phyloP scores from a whole-genome alignment of 768 basidiomycete species.

The Trametes elegans region DNA sequence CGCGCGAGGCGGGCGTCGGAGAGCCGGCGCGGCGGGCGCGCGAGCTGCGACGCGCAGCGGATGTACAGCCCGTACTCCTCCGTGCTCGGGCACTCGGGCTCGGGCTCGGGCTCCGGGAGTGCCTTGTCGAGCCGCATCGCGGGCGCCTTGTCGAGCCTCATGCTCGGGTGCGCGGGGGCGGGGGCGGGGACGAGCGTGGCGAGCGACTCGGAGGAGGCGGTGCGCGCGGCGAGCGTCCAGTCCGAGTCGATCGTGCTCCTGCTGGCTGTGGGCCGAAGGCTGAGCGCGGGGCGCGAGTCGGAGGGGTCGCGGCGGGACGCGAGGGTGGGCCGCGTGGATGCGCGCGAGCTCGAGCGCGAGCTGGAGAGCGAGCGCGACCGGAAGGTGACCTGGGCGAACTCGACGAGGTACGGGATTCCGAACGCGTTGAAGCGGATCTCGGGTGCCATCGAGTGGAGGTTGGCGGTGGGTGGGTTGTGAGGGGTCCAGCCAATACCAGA shows the following conservation, averaged over 20 bases:
- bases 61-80: slow-evolving; percentile 27
- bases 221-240: slow-evolving; percentile 14
- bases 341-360: slow-evolving; percentile 8
- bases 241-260: slow-evolving; percentile 9
- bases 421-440: slow-evolving; percentile 33
- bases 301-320: slow-evolving; percentile 1
- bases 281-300: slow-evolving; percentile 8
- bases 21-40: slow-evolving; percentile 20
- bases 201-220: slow-evolving; percentile 24
- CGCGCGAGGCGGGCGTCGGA: slow-evolving; percentile 24
- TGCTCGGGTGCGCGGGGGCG: neutral
- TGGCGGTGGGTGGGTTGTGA: slow-evolving; percentile 1
- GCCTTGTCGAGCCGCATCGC: no score
- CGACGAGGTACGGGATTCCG: slow-evolving; percentile 36
- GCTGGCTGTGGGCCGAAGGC: slow-evolving; percentile 6
- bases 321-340: slow-evolving; percentile 7
- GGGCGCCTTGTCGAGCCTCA: no score
- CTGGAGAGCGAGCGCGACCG: slow-evolving; percentile 20
- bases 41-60: slow-evolving; percentile 23
- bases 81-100: no score
- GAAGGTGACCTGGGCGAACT: slow-evolving; percentile 35
- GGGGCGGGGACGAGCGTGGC: neutral
- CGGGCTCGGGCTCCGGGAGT: no score
- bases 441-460: slow-evolving; percentile 26
- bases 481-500: slow-evolving; percentile 24